These are phyloP conservation scores for Brachypodium distachyon DNA, from an alignment of 202 grass and related monocot species.

Conservation along the genomic window DNA sequence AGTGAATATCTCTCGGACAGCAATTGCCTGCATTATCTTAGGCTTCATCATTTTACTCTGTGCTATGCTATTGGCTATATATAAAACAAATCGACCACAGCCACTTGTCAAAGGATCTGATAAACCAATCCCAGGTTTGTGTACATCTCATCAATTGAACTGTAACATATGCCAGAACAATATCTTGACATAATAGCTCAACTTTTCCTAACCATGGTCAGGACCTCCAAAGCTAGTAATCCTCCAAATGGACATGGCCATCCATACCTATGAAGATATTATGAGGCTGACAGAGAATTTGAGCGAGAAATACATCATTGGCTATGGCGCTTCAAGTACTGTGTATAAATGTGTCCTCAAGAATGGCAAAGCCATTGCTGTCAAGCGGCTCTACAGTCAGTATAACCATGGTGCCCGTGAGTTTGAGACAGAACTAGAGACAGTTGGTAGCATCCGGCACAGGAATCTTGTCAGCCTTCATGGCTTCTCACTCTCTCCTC, in stretches of 20 bases:
- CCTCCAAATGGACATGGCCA: constrained; percentile 97
- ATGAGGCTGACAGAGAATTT: constrained; percentile 95
- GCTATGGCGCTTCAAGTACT: constrained; percentile 91
- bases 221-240: constrained; percentile 88
- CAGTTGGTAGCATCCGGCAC: constrained; percentile 78
- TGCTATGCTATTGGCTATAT: constrained; percentile 61
- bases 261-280: constrained; percentile 92
- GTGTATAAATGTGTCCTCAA: constrained; percentile 92
- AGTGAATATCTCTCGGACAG: constrained; percentile 71
- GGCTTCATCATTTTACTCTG: constrained; percentile 72
- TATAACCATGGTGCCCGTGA: constrained; percentile 66
- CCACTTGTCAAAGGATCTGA: constrained; percentile 58
- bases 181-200: neutral
- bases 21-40: constrained; percentile 67
- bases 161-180: neutral
- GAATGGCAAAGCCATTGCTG: constrained; percentile 68
- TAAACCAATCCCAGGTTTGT: constrained; percentile 54
- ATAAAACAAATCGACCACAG: constrained; percentile 70
- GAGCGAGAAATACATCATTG: constrained; percentile 95
- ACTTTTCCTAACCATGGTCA: constrained; percentile 20
- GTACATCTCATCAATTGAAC: neutral
- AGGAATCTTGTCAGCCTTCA: constrained; percentile 91
- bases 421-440: constrained; percentile 92
- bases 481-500: constrained; percentile 83
- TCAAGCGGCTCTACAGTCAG: constrained; percentile 94